phyloP scores from a whole-genome alignment of 1,284 basidiomycete species.

The Ustilago shanxiensis region DNA sequence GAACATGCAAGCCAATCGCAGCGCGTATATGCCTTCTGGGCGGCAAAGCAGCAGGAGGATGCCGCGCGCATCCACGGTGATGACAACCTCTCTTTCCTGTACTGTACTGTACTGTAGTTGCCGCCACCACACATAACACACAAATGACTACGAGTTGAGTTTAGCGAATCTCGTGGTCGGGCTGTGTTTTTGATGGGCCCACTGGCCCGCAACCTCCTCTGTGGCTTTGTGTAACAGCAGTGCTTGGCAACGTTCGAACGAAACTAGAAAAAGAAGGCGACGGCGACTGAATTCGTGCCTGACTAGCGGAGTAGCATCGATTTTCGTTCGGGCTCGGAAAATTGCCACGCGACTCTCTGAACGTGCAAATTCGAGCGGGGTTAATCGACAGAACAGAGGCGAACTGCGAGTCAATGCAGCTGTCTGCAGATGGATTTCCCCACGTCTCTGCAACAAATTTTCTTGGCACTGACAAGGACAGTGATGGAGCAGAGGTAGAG shows the following conservation, averaged over 20 bases:
- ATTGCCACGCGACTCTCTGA: constrained; percentile 14
- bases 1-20: background rate
- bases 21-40: background rate
- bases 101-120: no score
- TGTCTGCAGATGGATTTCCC: background rate
- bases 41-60: background rate
- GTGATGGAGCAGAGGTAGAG: background rate
- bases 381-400: constrained; percentile 10
- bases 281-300: background rate
- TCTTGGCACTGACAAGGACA: constrained; percentile 5
- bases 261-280: background rate
- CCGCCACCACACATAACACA: background rate
- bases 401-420: constrained; percentile 5
- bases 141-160: background rate
- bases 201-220: background rate
- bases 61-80: background rate
- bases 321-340: constrained; percentile 22
- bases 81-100: no score
- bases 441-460: constrained; percentile 4
- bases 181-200: background rate
- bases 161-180: background rate
- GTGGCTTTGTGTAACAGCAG: background rate
- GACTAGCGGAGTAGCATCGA: background rate
- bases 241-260: background rate
- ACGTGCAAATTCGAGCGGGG: background rate